A percentile compares a stretch with the other conserved stretches of the same genome.
phyloP scores from a whole-genome alignment of 1,284 basidiomycete genomes.

The Pyrrhoderma lamaoense region DNA sequence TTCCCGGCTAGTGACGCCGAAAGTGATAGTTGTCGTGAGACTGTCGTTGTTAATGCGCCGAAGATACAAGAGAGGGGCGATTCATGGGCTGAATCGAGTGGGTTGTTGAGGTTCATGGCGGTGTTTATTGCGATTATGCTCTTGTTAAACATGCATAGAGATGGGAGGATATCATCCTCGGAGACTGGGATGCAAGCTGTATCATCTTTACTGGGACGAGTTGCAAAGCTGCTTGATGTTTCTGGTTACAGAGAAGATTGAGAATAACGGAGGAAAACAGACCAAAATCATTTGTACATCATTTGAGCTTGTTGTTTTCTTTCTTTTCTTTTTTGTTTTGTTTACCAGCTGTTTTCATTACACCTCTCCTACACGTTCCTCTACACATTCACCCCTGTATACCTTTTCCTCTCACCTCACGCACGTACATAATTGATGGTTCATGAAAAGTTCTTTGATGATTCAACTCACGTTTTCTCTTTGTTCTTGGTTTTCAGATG shows the following conservation, averaged over 20 bases:
- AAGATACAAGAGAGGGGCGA: neutral
- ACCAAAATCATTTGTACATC: conserved; percentile 20
- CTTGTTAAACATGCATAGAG: conserved; percentile 10
- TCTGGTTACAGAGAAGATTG: neutral
- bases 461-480: neutral
- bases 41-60: neutral
- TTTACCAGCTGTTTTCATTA: neutral
- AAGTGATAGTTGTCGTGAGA: neutral
- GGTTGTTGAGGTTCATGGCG: conserved; percentile 15
- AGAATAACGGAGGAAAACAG: too few relatives aligned
- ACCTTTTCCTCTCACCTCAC: neutral
- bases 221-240: conserved; percentile 11
- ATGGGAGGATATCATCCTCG: neutral
- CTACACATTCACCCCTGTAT: neutral
- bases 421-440: neutral
- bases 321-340: neutral
- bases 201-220: conserved; percentile 2
- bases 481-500: neutral
- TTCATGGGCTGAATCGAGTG: conserved; percentile 12
- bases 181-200: neutral
- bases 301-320: neutral
- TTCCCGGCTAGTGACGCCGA: neutral
- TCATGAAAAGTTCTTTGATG: neutral
- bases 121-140: conserved; percentile 16
- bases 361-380: neutral